phyloP scores from a whole-genome alignment of 331 rosid genomes.

The Rhamnella rubrinervis region DNA sequence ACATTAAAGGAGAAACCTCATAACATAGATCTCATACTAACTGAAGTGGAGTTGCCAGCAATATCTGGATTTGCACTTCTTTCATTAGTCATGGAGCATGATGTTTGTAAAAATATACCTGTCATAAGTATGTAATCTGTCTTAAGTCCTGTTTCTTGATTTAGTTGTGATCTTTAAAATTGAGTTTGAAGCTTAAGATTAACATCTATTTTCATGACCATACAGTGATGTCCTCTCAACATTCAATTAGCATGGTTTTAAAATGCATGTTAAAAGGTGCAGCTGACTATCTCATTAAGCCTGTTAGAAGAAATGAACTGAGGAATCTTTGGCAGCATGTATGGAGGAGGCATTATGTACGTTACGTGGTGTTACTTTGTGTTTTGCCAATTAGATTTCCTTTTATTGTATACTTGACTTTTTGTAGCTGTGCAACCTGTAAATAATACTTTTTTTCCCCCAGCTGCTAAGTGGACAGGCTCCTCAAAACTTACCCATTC shows the following conservation, averaged over 20 bases:
- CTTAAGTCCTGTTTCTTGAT: neutral
- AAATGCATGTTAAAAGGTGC: conserved; percentile 80
- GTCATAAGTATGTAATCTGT: conserved; percentile 58
- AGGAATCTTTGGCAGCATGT: conserved; percentile 80
- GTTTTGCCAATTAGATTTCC: neutral
- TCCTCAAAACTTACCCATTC: conserved; percentile 26
- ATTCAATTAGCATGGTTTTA: conserved; percentile 57
- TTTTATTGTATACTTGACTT: neutral
- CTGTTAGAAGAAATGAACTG: conserved; percentile 72
- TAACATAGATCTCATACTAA: conserved; percentile 60
- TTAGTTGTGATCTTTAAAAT: neutral
- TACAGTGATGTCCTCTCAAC: conserved; percentile 82
- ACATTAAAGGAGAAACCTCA: conserved; percentile 47
- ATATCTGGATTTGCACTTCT: conserved; percentile 79
- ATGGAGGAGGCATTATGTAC: conserved; percentile 79
- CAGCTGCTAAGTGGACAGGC: conserved; percentile 22
- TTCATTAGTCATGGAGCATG: conserved; percentile 65
- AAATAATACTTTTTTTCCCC: neutral
- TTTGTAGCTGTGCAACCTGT: neutral
- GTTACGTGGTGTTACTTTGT: conserved; percentile 26
- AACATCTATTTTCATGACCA: conserved; percentile 12
- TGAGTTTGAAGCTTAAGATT: conserved; percentile 11
- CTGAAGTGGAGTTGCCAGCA: conserved; percentile 74
- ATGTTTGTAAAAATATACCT: conserved; percentile 65
- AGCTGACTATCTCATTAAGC: conserved; percentile 75